Evolutionary conservation across 306 rosid species (phyloP), one percentile per base, ranked within the genome.

Genomic region (Spatholobus suberectus): DNA sequence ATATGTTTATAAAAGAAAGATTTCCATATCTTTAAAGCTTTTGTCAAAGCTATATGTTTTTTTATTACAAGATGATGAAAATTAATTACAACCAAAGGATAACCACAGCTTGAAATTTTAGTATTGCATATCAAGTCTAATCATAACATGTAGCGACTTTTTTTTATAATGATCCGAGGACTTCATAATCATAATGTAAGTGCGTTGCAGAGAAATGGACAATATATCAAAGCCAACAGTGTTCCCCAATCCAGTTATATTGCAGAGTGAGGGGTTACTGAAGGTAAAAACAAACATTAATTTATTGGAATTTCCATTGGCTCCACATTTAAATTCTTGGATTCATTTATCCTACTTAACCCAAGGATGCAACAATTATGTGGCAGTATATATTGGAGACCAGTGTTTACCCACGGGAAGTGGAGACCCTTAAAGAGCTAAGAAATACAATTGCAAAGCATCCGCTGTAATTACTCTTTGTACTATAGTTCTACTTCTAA

Each of bases 341-440:
- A 10, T 27, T 17, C 15, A 49, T 32, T 26, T 46, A 14, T 71
- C 17, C 40, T 20, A 6, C 7, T 47, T 15, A 46, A 71, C 61
- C 43, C 61, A 71, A 47, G 15, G 4, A 21, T 5, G 51, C 11
- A 49, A 8, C 4, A 51, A 49, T 51, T 29, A 15, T n/a, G 3
- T 86, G 68, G 15, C 70, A 87, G 85, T 87, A 87, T 80, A 87
- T 83, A 61, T 59, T 83, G 51, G 89, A 87, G 59, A 83, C 80
- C 11, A 73, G 83, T 13, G 87, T 87, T 21, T 83, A 32, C 70
- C 83, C 89, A 34, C 44, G 87, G 46, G 89, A 83, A 57, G 70
- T 70, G 65, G 81, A 87, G 66, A 55, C 73, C 73, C 85, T 86
- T 68, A 86, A 63, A 75, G 89, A 83, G 62, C 75, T 83, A 9